Evolutionary conservation across 2,329 filamentous ascomycete genomes (phyloP), one percentile per base, ranked within the genome.

Genomic region (Ophiostoma angusticollis): DNA sequence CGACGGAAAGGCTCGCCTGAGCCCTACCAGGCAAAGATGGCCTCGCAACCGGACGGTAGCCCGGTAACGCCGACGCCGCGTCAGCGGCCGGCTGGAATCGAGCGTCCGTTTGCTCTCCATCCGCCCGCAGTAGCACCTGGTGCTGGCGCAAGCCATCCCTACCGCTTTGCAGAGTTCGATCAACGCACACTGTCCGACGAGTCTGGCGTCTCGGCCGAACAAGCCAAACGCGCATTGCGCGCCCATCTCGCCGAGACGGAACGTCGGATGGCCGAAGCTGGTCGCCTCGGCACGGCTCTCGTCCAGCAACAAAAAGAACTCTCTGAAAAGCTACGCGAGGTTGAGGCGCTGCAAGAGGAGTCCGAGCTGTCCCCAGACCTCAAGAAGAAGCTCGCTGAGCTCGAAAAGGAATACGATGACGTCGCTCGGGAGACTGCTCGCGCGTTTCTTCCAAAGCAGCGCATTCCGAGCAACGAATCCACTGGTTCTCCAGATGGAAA

Each of bases 341-440:
- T 98, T 3, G 84, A 93, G 51, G 75, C 79, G 53, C 67, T 84
- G 43, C 70, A 85, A 52, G 68, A 73, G 31, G 82, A 91, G 49
- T 75, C 74, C 18, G 82, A 94, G 45, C 75, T 96, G 37, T 79
- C 80, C 0, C 77, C 83, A 4, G 87, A 94, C 48, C 64, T 98
- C 51, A 83, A 82, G 43, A 73, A 80, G 52, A 86, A 83, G 60
- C 70, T 98, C 38, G 70, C 76, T 12, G 86, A 93, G 46, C 77
- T 98, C 43, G 91, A 98, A 58, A 84, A 77, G 58, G 91, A 98
- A 54, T 96, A 93, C 63, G 89, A 93, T 57, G 87, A 95, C 54
- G 79, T 96, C 33, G 86, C 87, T 11, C 73, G 81, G 46, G 89
- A 96, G 57, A 91, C 83, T 34, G 85, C 89, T 31, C 74, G 89